Conservation (phyloP, 202 grass and related monocot species). For the Zizania palustris region DNA sequence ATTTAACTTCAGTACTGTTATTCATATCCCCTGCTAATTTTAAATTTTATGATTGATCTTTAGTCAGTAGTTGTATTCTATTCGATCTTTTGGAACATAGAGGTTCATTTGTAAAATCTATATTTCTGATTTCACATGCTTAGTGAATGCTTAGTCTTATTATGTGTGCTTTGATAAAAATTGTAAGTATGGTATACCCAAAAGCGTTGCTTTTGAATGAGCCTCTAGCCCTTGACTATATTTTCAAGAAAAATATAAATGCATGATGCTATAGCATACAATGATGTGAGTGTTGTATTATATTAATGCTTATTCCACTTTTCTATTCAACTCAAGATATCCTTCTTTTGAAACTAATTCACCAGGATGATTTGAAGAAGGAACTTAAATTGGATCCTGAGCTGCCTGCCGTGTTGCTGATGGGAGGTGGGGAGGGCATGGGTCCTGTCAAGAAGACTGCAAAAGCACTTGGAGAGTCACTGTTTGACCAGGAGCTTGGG, state of each 20-base stretch:
- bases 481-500: conserved; percentile 73
- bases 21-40: not conserved
- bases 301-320: not conserved
- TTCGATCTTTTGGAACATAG: not conserved
- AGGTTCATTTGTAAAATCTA: too few species aligned
- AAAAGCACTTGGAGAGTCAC: conserved; percentile 72
- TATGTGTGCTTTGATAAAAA: not conserved
- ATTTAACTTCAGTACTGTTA: not conserved
- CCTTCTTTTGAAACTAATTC: conserved; percentile 24
- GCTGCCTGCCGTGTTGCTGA: conserved; percentile 77
- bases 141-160: too few species aligned
- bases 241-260: conserved; percentile 13
- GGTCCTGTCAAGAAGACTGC: conserved; percentile 93
- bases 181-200: not conserved
- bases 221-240: not conserved
- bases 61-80: not conserved
- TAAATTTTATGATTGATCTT: too few species aligned
- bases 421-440: conserved; percentile 96
- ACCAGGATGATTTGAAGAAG: conserved; percentile 67
- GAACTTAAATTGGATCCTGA: conserved; percentile 83
- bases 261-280: not conserved
- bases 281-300: not conserved
- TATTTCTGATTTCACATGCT: too few species aligned
- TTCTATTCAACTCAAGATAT: not conserved
- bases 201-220: not conserved